These are phyloP conservation scores for Diaporthe citriasiana DNA, from an alignment of 2,329 filamentous ascomycete genomes.

Conservation along the genomic window DNA sequence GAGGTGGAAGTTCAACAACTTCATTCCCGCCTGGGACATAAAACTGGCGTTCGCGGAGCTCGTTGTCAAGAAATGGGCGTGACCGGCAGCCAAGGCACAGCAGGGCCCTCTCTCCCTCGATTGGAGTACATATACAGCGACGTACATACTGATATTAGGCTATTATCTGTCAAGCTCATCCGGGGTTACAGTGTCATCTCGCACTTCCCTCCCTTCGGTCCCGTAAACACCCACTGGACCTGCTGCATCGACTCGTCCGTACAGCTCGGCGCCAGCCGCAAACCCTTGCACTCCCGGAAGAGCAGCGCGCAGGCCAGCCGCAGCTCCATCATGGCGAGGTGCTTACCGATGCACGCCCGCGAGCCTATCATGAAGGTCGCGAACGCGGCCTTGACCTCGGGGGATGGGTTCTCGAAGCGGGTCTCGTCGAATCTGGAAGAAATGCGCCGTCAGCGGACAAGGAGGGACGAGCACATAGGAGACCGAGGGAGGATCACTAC, in stretches of 20 bases:
- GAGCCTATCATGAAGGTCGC: conserved; percentile 66
- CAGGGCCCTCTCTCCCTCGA: background rate
- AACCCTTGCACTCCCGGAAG: conserved; percentile 52
- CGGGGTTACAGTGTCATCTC: conserved; percentile 40
- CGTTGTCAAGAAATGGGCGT: conserved; percentile 26
- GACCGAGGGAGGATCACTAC: background rate
- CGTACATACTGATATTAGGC: background rate
- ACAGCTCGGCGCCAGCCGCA: conserved; percentile 35
- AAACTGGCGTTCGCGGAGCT: conserved; percentile 18
- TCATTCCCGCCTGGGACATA: conserved; percentile 21
- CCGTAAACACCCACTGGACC: conserved; percentile 41
- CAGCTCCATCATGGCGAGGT: conserved; percentile 66
- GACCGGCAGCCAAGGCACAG: background rate
- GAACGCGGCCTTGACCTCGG: conserved; percentile 59
- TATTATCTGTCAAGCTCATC: background rate
- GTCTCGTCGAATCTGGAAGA: conserved; percentile 46
- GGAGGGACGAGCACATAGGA: background rate
- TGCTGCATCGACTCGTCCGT: conserved; percentile 44
- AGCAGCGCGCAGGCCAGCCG: conserved; percentile 61
- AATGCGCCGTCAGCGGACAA: background rate
- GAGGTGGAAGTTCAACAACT: conserved; percentile 24
- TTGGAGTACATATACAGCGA: background rate
- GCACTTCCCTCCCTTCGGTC: conserved; percentile 40
- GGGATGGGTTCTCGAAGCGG: conserved; percentile 50
- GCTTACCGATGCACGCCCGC: conserved; percentile 65